Base-by-base conservation (phyloP, 805 yeast species). In the Ascoidea tarda region DNA sequence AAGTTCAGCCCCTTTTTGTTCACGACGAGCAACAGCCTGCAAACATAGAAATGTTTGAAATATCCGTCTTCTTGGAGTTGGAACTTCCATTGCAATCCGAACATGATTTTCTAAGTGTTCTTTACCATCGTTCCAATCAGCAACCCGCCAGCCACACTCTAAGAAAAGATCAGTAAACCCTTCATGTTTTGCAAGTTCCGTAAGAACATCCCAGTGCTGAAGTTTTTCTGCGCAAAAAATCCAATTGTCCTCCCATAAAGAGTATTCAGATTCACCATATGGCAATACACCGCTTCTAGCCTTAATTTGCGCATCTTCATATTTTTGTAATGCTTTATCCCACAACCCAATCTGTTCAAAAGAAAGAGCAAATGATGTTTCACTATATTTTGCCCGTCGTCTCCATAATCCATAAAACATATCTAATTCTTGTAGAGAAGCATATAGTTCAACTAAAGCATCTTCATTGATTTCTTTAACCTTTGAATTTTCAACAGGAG, bases 61-160 rank as follows among this genome's bases (percentile, higher is more conserved):
- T 53, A 88, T 84, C 67, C 93, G 97, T 57, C 99, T 77, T 59
- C 99, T 77, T 1, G 99, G 98, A 0, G 99, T 95, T 4, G 99
- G 98, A 32, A 90, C 96, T 67, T 93, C 99, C 96, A 93, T 89
- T 5, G 93, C 96, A 47, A 95, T 86, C 66, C 89, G 87, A 32
- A 93, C 95, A 1, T 96, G 84, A 62, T 87, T 96, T 62, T 90
- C 97, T 46, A 93, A 71, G 0, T 98, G 93, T 58, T 91, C 98
- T 57, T 90, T 77, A 62, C 95, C 99, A 6, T 95, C 82, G 55
- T 83, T 84, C 99, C 99, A 93, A 62, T 93, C 98, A 6, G 99
- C 97, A 46, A 93, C 95, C 62, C 99, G 76, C 99, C 99, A 93
- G 46, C 98, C 99, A 75, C 99, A 95, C 66, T 93, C 99, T n/a